A percentile compares a stretch with the other conserved stretches of the same genome.
phyloP scores from a whole-genome alignment of 129 eudicot species.

The Saposhnikovia divaricata region DNA sequence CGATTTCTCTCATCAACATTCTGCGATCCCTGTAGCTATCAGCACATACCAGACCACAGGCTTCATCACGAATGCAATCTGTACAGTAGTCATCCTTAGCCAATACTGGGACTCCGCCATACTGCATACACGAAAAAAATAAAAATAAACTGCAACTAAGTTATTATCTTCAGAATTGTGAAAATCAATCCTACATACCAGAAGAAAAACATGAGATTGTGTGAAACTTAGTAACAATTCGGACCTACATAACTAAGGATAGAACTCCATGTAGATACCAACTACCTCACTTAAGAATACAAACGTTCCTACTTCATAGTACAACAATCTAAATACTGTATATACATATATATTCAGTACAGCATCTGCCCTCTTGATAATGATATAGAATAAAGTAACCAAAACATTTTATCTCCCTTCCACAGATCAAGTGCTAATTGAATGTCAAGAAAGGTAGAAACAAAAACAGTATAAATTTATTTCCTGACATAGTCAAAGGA shows the following conservation, averaged over 20 bases:
- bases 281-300: background rate
- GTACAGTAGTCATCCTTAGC: conserved; percentile 59
- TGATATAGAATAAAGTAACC: background rate
- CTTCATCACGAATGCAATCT: conserved; percentile 60
- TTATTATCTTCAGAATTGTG: background rate
- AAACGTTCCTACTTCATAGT: background rate
- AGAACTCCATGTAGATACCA: background rate
- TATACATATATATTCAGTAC: background rate
- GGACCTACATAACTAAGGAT: background rate
- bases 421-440: background rate
- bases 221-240: background rate
- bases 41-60: conserved; percentile 56
- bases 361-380: background rate
- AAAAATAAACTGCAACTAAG: background rate
- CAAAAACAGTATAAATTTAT: background rate
- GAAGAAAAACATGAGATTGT: background rate
- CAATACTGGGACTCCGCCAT: conserved; percentile 76
- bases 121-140: conserved; percentile 35
- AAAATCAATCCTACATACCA: background rate
- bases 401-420: background rate
- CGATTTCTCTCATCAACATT: conserved; percentile 65
- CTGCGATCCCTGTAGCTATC: conserved; percentile 73
- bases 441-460: background rate
- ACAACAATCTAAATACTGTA: background rate
- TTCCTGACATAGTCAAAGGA: background rate